Conservation (phyloP, 371 early-diverging fungal genomes). For the Rhizopus sp. region DNA sequence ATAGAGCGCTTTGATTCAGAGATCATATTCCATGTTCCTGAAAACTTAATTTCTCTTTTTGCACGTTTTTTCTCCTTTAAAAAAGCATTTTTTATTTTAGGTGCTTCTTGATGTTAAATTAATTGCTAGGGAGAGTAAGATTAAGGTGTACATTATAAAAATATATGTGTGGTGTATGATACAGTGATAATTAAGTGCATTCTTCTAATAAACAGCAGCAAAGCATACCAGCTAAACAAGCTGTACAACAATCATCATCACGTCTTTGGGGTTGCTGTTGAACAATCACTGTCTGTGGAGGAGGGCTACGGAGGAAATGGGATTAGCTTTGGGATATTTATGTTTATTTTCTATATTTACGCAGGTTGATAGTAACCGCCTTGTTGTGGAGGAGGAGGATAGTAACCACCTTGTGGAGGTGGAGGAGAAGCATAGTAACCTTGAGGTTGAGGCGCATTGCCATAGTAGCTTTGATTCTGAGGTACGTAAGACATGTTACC, state of each 20-base stretch:
- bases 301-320: slow-evolving; percentile 21
- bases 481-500: slow-evolving; percentile 17
- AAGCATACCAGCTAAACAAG: slow-evolving; percentile 34
- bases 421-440: slow-evolving; percentile 22
- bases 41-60: no score
- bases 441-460: slow-evolving; percentile 5
- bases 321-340: neutral
- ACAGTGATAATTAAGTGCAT: slow-evolving; percentile 15
- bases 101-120: no score
- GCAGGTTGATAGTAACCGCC: slow-evolving; percentile 27
- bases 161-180: neutral
- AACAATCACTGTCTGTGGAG: slow-evolving; percentile 31
- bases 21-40: no score
- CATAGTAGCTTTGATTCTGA: slow-evolving; percentile 9
- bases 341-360: slow-evolving; percentile 15
- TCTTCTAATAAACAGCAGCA: slow-evolving; percentile 31
- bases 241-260: slow-evolving; percentile 37
- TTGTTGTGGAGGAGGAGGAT: slow-evolving; percentile 20
- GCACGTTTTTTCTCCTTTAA: neutral
- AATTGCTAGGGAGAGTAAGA: no score
- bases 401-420: slow-evolving; percentile 20
- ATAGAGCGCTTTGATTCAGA: no score
- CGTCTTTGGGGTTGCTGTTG: slow-evolving; percentile 31
- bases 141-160: neutral
- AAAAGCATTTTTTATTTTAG: neutral